Evolutionary conservation across 2,329 filamentous ascomycete genomes (phyloP), one percentile per base, ranked within the genome.

Genomic region (Cladosporium velox): DNA sequence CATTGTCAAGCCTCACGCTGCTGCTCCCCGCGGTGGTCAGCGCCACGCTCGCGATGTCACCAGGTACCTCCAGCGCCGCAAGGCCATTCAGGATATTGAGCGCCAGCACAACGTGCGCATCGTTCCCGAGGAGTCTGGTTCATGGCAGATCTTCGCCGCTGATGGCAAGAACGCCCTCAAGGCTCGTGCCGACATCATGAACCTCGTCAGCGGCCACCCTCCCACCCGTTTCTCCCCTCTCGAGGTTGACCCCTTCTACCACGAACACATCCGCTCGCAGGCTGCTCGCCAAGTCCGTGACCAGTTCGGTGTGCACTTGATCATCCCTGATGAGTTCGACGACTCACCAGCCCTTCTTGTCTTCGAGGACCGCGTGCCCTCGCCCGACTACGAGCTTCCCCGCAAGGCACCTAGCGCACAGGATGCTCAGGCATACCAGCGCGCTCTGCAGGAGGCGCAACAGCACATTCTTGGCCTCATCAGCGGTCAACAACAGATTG

Each of bases 81-180:
- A 88, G 72, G 91, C 94, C 71, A 90, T 98, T 72, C 87, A 91
- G 72, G 88, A 92, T 61, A 84, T 99, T 15, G 93, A 97, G 81
- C 87, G 86, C 67, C 80, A 87, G 58, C 91, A 97, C 78, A 87
- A 91, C 74, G 90, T 93, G n/a, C 91, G 92, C 77, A 96, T 98
- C 76, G 91, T 94, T 72, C 83, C 86, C 59, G 88, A 91, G 54
- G 89, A 89, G 41, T 88, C 88, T 12, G 87, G 91, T 54, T 89
- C 89, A 0, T 97, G 93, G 92, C 90, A 97, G 77, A 86, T 98
- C 64, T 97, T 93, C 79, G 91, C 92, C 7, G 87, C 90, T 44
- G 91, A 97, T 73, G 89, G 90, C 70, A 96, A 95, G 83, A 96
- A 93, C 75, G 86, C 87, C 32, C 87, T 91, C 75, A 88, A 89